A percentile compares a stretch with the other conserved stretches of the same genome.
phyloP scores from a whole-genome alignment of 2,329 filamentous ascomycete species.

The Verticillium nubilum region DNA sequence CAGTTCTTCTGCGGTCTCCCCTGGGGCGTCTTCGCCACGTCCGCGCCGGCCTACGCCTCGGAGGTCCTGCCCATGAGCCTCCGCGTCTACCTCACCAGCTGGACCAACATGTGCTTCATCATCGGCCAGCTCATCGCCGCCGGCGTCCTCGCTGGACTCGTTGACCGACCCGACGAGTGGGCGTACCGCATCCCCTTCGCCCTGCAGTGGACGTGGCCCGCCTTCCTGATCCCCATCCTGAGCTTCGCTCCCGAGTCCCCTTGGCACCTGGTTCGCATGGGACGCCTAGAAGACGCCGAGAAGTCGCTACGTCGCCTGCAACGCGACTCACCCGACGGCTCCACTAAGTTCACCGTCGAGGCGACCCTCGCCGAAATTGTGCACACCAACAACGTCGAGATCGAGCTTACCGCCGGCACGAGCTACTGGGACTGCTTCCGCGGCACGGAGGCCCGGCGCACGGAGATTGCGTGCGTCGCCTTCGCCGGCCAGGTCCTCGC shows the following conservation, averaged over 20 bases:
- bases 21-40: conserved; percentile 37
- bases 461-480: conserved; percentile 25
- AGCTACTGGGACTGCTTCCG: conserved; percentile 35
- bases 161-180: conserved; percentile 29
- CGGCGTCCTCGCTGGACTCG: conserved; percentile 30
- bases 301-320: conserved; percentile 20
- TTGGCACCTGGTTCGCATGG: conserved; percentile 32
- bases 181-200: conserved; percentile 42
- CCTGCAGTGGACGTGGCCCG: conserved; percentile 43
- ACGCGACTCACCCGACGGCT: neutral
- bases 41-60: conserved; percentile 41
- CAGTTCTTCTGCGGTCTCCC: conserved; percentile 27
- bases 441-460: conserved; percentile 28
- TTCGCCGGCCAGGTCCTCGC: conserved; percentile 20
- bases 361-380: conserved; percentile 32
- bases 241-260: conserved; percentile 42
- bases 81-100: conserved; percentile 37
- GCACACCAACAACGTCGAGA: conserved; percentile 34
- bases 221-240: conserved; percentile 31
- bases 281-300: conserved; percentile 24
- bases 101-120: conserved; percentile 37
- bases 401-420: conserved; percentile 22
- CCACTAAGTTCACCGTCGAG: conserved; percentile 20
- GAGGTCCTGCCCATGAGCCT: conserved; percentile 33
- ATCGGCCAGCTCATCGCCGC: conserved; percentile 34